Percentiles rank a stretch among this genome's conserved stretches.
Conservation (phyloP, 75 land plant species). For the Cryptomeria japonica region DNA sequence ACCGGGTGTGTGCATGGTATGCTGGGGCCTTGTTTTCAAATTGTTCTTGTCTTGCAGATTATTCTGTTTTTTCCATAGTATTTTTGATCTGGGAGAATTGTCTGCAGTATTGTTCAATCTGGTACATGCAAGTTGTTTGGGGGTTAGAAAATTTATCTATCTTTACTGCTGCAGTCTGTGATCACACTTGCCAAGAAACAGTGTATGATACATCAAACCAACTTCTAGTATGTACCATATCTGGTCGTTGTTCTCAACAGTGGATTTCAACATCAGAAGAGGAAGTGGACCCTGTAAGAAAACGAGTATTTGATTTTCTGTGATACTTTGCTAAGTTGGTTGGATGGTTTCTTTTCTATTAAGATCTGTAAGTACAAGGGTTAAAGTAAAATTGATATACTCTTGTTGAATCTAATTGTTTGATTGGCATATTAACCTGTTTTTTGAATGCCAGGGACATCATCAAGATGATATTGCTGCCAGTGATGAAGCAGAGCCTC, state of each 20-base stretch:
- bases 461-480: conserved; percentile 28
- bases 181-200: conserved; percentile 41
- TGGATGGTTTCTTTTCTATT: background rate
- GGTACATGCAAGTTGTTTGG: background rate
- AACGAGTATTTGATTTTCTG: conserved; percentile 1
- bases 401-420: background rate
- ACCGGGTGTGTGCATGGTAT: conserved; percentile 44
- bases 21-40: background rate
- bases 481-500: conserved; percentile 36
- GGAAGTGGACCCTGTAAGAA: conserved; percentile 29
- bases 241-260: conserved; percentile 47
- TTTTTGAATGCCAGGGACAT: conserved; percentile 18
- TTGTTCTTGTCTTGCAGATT: background rate
- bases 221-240: conserved; percentile 39
- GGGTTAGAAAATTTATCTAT: background rate
- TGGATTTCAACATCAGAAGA: conserved; percentile 35
- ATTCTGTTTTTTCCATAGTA: background rate
- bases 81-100: background rate
- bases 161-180: conserved; percentile 37
- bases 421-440: background rate
- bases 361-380: background rate
- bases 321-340: background rate
- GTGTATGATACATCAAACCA: conserved; percentile 37
- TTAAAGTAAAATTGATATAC: background rate
- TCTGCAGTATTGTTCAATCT: background rate